phyloP scores from a whole-genome alignment of 345 rosid genomes.

The Brassica cretica region DNA sequence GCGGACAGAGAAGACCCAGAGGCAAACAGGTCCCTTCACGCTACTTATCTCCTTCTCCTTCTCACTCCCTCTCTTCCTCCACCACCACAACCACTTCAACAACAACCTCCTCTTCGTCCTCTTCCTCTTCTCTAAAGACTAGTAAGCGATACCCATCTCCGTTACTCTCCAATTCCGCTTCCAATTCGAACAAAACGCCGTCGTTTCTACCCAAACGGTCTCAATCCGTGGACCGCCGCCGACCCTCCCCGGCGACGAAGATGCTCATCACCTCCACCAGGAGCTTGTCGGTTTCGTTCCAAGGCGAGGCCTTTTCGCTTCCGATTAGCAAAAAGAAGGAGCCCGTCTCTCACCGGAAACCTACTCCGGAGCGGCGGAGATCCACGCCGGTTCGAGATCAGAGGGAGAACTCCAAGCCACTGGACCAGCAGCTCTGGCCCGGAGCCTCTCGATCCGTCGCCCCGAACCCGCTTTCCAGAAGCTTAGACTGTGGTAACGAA shows the following conservation, averaged over 20 bases:
- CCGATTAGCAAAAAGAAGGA: constrained; percentile 77
- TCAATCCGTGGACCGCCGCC: constrained; percentile 77
- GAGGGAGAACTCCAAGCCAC: constrained; percentile 63
- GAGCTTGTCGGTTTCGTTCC: constrained; percentile 94
- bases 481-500: constrained; percentile 68
- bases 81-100: constrained; percentile 32
- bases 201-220: constrained; percentile 65
- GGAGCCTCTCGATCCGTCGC: constrained; percentile 47
- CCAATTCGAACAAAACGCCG: constrained; percentile 42
- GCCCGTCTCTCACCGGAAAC: constrained; percentile 56
- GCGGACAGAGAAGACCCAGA: constrained; percentile 59
- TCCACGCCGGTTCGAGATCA: constrained; percentile 50
- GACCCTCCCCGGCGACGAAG: constrained; percentile 60
- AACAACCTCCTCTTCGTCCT: constrained; percentile 49
- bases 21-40: constrained; percentile 81
- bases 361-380: constrained; percentile 78
- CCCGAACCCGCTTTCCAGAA: constrained; percentile 60
- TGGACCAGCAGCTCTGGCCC: constrained; percentile 71
- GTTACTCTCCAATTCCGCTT: constrained; percentile 53
- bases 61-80: constrained; percentile 54
- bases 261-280: constrained; percentile 79
- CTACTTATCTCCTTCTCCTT: constrained; percentile 86
- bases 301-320: constrained; percentile 80
- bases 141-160: constrained; percentile 70
- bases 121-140: constrained; percentile 43